These are phyloP conservation scores for Monosporascus sp. DNA, from an alignment of 2,329 filamentous ascomycete species.

Conservation along the genomic window DNA sequence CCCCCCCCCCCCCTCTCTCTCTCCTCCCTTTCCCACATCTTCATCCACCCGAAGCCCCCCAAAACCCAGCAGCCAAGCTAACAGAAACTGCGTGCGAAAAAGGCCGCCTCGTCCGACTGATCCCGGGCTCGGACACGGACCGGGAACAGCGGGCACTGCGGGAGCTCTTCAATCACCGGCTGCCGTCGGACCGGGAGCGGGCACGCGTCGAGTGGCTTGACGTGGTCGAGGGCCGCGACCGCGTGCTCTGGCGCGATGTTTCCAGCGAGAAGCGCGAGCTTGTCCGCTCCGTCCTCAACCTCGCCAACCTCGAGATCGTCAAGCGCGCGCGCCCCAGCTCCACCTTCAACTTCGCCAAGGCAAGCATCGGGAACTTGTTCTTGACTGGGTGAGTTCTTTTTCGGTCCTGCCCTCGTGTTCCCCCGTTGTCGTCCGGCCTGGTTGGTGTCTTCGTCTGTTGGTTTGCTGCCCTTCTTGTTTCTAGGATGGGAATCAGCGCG, in stretches of 20 bases:
- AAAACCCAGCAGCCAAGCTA: neutral
- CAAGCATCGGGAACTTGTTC: conserved; percentile 75
- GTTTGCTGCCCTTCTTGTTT: too few species aligned
- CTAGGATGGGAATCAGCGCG: too few species aligned
- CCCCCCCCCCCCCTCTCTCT: neutral
- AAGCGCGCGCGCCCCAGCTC: conserved; percentile 69
- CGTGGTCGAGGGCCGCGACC: conserved; percentile 77
- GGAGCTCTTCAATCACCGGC: conserved; percentile 79
- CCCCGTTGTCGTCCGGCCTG: too few species aligned
- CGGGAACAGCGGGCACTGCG: conserved; percentile 72
- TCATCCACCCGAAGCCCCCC: too few species aligned
- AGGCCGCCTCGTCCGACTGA: conserved; percentile 87
- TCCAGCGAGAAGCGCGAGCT: conserved; percentile 70
- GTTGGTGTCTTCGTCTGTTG: too few species aligned
- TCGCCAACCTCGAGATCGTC: conserved; percentile 71
- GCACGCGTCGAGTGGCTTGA: conserved; percentile 81
- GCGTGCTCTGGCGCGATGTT: conserved; percentile 64
- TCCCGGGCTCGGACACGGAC: conserved; percentile 61
- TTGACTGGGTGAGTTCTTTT: conserved; percentile 64
- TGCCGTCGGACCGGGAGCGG: conserved; percentile 53
- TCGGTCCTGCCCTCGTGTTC: too few species aligned
- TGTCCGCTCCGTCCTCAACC: conserved; percentile 71
- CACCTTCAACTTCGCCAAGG: conserved; percentile 72
- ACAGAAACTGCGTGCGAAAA: neutral
- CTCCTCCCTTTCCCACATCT: neutral